A percentile compares a stretch with the other conserved stretches of the same genome.
Conservation (phyloP, 148 eudicot genomes). For the Tetragonia tetragonoides region DNA sequence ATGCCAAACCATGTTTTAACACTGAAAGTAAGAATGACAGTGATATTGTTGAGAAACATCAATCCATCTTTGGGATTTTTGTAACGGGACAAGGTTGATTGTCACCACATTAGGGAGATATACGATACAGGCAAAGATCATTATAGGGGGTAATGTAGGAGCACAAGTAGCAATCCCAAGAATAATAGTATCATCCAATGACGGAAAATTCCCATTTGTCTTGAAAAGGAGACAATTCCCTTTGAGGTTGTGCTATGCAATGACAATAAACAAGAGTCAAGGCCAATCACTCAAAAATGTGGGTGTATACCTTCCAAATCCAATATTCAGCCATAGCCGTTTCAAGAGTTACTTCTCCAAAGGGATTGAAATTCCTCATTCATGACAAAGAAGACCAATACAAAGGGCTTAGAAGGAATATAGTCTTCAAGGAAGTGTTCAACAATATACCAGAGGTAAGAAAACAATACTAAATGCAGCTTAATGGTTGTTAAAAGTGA, state of each 20-base stretch:
- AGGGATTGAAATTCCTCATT: neutral
- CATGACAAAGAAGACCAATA: neutral
- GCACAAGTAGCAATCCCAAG: neutral
- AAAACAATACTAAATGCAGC: too few relatives aligned
- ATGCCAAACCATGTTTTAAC: constrained; percentile 1
- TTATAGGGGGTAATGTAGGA: neutral
- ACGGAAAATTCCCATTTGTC: neutral
- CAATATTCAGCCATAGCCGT: neutral
- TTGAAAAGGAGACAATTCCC: neutral
- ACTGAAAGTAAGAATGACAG: neutral
- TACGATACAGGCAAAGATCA: neutral
- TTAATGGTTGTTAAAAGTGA: too few relatives aligned
- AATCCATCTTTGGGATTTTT: neutral
- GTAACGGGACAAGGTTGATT: constrained; percentile 10
- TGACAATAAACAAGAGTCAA: neutral
- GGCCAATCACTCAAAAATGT: neutral
- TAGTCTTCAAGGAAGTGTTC: neutral
- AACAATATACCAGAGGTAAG: neutral
- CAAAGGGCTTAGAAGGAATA: neutral
- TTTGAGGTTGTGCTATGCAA: neutral
- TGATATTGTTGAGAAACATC: constrained; percentile 10
- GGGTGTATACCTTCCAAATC: neutral
- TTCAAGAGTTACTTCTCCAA: neutral
- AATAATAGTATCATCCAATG: neutral
- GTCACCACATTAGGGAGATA: neutral